phyloP scores from a whole-genome alignment of 371 early-diverging fungal species.

The Phascolomyces articulosus region DNA sequence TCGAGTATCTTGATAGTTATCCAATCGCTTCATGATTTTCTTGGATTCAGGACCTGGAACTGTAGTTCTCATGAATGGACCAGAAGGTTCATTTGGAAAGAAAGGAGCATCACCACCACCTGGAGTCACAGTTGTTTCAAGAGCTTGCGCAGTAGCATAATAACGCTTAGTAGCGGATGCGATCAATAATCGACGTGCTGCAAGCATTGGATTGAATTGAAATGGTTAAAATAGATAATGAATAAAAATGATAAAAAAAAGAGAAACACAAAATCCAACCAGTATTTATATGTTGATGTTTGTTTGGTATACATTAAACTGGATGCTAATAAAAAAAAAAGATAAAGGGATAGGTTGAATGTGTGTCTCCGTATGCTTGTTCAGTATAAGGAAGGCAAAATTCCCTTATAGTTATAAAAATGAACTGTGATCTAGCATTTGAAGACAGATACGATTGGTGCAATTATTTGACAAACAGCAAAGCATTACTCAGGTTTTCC shows the following conservation, averaged over 20 bases:
- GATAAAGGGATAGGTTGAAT: slow-evolving; percentile 1
- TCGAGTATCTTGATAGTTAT: slow-evolving; percentile 50
- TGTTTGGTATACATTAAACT: not conserved
- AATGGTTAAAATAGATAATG: not conserved
- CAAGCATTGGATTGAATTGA: not conserved
- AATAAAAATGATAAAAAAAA: not conserved
- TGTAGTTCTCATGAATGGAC: slow-evolving; percentile 36
- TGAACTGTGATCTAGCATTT: not conserved
- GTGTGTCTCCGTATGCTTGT: too few relatives aligned
- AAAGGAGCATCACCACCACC: slow-evolving; percentile 14
- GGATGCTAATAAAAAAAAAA: not conserved
- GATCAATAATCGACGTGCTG: slow-evolving; percentile 7
- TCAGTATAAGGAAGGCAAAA: slow-evolving; percentile 17
- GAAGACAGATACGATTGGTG: not conserved
- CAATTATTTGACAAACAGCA: slow-evolving; percentile 4
- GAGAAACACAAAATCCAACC: not conserved
- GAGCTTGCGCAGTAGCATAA: slow-evolving; percentile 6
- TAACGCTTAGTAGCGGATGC: not conserved
- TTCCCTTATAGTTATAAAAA: slow-evolving; percentile 12
- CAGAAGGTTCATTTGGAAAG: slow-evolving; percentile 42
- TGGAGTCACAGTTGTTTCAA: slow-evolving; percentile 4
- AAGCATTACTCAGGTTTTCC: not conserved
- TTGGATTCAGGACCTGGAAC: slow-evolving; percentile 51
- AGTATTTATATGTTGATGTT: not conserved
- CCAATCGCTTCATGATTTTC: slow-evolving; percentile 30